A percentile compares a stretch with the other conserved stretches of the same genome.
Conservation (phyloP, 352 stramenopile species). For the Globisporangium lucens region DNA sequence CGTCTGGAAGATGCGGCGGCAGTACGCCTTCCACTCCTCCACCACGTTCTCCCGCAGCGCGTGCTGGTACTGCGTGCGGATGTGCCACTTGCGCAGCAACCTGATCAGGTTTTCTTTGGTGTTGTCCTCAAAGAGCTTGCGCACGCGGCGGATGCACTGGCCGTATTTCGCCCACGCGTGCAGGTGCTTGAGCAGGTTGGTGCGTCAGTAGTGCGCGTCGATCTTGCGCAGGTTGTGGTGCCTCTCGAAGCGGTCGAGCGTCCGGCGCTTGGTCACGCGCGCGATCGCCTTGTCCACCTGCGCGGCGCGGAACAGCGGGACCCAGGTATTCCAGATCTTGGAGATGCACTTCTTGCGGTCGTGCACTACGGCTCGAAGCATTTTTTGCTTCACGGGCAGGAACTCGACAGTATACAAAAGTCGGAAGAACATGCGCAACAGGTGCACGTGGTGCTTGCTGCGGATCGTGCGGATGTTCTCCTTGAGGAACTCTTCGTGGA, state of each 20-base stretch:
- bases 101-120: slow-evolving; percentile 38
- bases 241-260: slow-evolving; percentile 65
- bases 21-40: slow-evolving; percentile 62
- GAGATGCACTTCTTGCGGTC: slow-evolving; percentile 34
- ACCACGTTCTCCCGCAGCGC: slow-evolving; percentile 42
- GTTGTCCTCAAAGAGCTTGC: slow-evolving; percentile 59
- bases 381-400: slow-evolving; percentile 42
- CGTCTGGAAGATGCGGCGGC: slow-evolving; percentile 61
- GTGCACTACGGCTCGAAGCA: slow-evolving; percentile 29
- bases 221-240: slow-evolving; percentile 71
- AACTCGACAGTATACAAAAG: slow-evolving; percentile 42
- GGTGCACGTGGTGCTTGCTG: slow-evolving; percentile 23
- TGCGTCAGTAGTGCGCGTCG: slow-evolving; percentile 56
- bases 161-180: slow-evolving; percentile 47
- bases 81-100: slow-evolving; percentile 45
- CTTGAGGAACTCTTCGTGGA: slow-evolving; percentile 77
- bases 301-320: slow-evolving; percentile 39
- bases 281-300: slow-evolving; percentile 64
- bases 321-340: slow-evolving; percentile 32
- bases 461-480: slow-evolving; percentile 68
- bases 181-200: slow-evolving; percentile 51
- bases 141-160: slow-evolving; percentile 52
- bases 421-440: slow-evolving; percentile 50
- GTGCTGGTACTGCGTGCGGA: slow-evolving; percentile 58
- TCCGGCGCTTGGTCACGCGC: slow-evolving; percentile 41